Evolutionary conservation across 495 filamentous ascomycete genomes (phyloP).

Genomic region (Xylaria grammica): DNA sequence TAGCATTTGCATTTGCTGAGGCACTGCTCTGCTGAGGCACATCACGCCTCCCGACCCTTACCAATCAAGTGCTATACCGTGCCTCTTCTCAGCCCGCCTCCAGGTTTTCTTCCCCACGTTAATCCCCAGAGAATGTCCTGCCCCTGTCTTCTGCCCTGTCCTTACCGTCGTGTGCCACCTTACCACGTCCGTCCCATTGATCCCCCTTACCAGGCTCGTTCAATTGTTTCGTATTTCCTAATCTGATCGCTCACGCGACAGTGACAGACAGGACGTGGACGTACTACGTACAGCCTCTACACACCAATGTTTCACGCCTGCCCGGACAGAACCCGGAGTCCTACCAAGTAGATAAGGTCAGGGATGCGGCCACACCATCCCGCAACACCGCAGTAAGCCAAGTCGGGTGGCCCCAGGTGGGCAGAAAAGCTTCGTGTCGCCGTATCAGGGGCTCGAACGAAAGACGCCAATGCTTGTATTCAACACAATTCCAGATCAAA

Average conservation of each 20-base stretch:
- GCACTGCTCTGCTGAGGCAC: no score
- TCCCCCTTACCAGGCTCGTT: slow-evolving; percentile 5
- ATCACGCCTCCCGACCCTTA: no score
- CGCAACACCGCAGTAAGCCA: slow-evolving; percentile 14
- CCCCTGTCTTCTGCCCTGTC: slow-evolving; percentile 17
- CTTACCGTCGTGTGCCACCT: slow-evolving; percentile 14
- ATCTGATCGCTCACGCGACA: slow-evolving; percentile 9
- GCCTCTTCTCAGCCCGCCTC: slow-evolving; percentile 9
- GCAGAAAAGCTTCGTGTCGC: slow-evolving; percentile 1
- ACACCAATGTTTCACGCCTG: background rate
- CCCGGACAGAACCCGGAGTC: no score
- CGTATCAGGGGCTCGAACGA: slow-evolving; percentile 1
- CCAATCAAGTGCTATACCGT: background rate
- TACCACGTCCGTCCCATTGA: slow-evolving; percentile 14
- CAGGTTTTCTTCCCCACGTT: slow-evolving; percentile 17
- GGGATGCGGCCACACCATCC: slow-evolving; percentile 11
- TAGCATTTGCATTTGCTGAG: no score
- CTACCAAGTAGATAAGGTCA: background rate
- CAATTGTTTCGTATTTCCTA: background rate
- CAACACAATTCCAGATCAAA: background rate
- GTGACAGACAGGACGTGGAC: background rate
- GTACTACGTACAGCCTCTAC: background rate
- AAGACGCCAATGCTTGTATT: background rate
- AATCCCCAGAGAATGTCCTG: background rate
- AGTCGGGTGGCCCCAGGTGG: slow-evolving; percentile 1